Evolutionary conservation across 805 yeast species (phyloP), one percentile per base, ranked within the genome.

Genomic region (Ogataea haglerorum): DNA sequence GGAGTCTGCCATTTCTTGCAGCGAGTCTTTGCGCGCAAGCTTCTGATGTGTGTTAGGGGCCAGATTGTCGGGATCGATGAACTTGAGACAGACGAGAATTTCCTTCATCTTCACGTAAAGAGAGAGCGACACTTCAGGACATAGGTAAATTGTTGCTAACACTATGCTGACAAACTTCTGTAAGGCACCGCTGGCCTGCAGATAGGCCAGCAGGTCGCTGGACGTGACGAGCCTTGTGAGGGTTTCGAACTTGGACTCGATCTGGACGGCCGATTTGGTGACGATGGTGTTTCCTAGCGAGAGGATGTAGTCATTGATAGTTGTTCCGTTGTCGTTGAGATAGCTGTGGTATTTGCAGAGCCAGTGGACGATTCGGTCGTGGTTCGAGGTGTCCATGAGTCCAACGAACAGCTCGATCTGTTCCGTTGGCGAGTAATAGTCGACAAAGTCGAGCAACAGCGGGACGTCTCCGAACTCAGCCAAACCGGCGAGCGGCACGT

Each of bases 61-160:
- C 5, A 38, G 14, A 6, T 12, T 10, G 2, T 26, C 30, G 8
- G 51, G 28, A 1, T 37, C 21, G 16, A 58, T 17, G 0, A 49
- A 10, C 23, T 47, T 43, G 12, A 59, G 27, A 10, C 38, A 41
- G 1, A 34, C 49, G 8, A 62, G 25, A 3, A 58, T 46, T 35
- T 61, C 60, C 38, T 60, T 60, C 44, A 60, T 50, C 24, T 41
- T 37, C 9, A 57, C 38, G 36, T 56, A 53, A 0, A 52, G 41
- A 23, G 52, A 50, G 21, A 60, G 38, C 1, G 59, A 49, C 1
- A 57, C 55, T 10, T 41, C 45, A 2, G 61, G 61, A 19, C 51
- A 53, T 10, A 58, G 28, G 33, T 52, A 60, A 2, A 62, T 44
- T 1, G 39, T 42, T 2, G 60, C 34, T 7, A 61, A 10, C 0